phyloP scores from a whole-genome alignment of 2,329 filamentous ascomycete genomes.

The Aureobasidium sp. region DNA sequence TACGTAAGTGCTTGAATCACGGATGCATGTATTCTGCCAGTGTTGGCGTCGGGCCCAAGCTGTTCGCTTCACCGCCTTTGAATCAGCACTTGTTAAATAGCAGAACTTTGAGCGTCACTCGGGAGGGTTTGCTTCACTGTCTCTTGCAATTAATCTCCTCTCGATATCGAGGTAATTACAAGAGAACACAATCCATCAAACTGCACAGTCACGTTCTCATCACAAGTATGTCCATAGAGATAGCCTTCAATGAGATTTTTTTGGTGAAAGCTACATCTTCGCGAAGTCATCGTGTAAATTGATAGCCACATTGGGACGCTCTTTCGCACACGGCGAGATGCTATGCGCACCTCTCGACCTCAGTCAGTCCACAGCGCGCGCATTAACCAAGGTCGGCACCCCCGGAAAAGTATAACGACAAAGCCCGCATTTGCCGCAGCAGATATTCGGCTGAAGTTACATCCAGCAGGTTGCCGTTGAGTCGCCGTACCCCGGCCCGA shows the following conservation, averaged over 20 bases:
- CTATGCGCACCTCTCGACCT: neutral
- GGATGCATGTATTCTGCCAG: conserved; percentile 2
- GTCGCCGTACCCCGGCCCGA: conserved; percentile 7
- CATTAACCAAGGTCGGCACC: neutral
- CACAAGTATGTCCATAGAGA: too few relatives aligned
- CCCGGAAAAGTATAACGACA: neutral
- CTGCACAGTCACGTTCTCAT: too few relatives aligned
- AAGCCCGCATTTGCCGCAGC: neutral
- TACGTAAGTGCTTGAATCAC: neutral
- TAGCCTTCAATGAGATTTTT: too few relatives aligned
- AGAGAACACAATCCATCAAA: too few relatives aligned
- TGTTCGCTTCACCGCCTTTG: neutral
- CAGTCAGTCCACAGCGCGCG: neutral
- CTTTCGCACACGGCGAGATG: neutral
- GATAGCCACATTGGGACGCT: too few relatives aligned
- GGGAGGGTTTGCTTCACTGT: too few relatives aligned
- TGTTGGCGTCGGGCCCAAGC: neutral
- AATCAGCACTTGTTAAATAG: neutral
- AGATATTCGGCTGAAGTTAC: conserved; percentile 8
- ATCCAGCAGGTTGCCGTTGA: neutral
- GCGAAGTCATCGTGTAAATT: too few relatives aligned
- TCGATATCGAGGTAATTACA: too few relatives aligned
- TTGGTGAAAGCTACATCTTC: too few relatives aligned
- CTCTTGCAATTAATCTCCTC: too few relatives aligned
- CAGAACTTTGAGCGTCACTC: neutral